A percentile compares a stretch with the other conserved stretches of the same genome.
Evolutionary conservation across 305 asterid species (phyloP).

Genomic region (Rubia balearica): DNA sequence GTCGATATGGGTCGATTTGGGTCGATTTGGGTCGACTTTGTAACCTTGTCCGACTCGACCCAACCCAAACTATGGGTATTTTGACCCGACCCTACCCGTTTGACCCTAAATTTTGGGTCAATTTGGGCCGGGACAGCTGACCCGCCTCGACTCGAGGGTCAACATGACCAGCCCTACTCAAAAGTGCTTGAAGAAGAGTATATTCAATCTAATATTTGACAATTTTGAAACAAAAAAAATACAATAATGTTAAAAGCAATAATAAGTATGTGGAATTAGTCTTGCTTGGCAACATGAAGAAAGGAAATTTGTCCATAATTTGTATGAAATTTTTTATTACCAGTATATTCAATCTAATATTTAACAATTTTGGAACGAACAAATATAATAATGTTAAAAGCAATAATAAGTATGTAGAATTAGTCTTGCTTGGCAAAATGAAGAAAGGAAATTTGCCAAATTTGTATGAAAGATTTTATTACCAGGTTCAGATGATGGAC

Average conservation of each 20-base stretch:
- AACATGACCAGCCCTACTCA: no score
- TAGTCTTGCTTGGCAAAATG: not conserved
- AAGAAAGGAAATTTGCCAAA: not conserved
- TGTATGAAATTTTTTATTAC: conserved; percentile 30
- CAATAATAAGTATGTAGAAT: not conserved
- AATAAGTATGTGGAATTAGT: not conserved
- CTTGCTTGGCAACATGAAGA: not conserved
- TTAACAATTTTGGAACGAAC: not conserved
- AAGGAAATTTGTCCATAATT: not conserved
- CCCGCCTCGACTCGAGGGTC: no score
- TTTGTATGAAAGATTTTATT: conserved; percentile 17
- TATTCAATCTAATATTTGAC: not conserved
- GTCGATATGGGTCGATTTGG: no score
- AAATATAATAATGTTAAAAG: not conserved
- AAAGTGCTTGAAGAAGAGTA: not conserved
- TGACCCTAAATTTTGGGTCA: no score
- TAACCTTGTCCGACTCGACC: no score
- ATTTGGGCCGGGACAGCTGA: no score
- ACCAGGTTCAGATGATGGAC: conserved; percentile 99
- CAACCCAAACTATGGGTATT: no score
- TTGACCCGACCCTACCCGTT: no score
- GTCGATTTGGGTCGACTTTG: no score
- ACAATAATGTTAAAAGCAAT: not conserved
- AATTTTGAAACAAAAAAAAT: no score
- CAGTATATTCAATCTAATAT: conserved; percentile 26